These are phyloP conservation scores for Pyricularia grisea DNA, from an alignment of 2,329 filamentous ascomycete genomes.

Conservation along the genomic window DNA sequence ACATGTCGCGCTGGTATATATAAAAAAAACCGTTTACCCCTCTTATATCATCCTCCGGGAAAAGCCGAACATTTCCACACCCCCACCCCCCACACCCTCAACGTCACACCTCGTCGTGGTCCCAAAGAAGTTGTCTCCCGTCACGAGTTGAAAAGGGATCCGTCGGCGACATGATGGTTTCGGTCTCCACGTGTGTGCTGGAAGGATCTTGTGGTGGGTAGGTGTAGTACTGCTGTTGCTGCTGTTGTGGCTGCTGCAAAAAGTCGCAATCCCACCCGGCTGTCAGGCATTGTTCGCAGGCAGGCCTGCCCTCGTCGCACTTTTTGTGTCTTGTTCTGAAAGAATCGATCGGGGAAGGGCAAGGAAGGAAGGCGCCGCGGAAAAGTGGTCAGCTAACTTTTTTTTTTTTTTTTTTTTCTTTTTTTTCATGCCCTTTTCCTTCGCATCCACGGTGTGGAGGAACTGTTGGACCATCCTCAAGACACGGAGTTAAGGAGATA, in stretches of 20 bases:
- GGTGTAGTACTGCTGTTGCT: background rate
- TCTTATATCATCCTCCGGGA: no score
- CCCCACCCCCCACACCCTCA: no score
- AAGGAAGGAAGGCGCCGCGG: no score
- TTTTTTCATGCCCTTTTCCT: no score
- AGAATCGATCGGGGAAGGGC: background rate
- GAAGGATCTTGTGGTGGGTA: background rate
- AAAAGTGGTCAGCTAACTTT: background rate
- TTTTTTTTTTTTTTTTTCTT: background rate
- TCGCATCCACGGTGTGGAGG: background rate
- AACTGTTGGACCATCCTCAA: background rate
- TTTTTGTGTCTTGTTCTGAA: background rate
- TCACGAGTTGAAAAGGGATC: background rate
- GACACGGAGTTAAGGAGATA: background rate
- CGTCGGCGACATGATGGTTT: background rate
- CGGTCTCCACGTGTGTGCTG: background rate
- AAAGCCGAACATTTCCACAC: no score
- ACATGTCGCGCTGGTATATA: background rate
- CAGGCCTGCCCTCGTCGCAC: background rate
- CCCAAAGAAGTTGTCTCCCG: background rate
- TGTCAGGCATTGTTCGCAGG: background rate
- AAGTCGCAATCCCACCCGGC: background rate
- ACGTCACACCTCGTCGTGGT: background rate
- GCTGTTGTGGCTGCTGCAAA: background rate
- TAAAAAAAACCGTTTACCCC: no score